Evolutionary conservation across 2,329 filamentous ascomycete species (phyloP).

Genomic region (Blastomyces gilchristii): DNA sequence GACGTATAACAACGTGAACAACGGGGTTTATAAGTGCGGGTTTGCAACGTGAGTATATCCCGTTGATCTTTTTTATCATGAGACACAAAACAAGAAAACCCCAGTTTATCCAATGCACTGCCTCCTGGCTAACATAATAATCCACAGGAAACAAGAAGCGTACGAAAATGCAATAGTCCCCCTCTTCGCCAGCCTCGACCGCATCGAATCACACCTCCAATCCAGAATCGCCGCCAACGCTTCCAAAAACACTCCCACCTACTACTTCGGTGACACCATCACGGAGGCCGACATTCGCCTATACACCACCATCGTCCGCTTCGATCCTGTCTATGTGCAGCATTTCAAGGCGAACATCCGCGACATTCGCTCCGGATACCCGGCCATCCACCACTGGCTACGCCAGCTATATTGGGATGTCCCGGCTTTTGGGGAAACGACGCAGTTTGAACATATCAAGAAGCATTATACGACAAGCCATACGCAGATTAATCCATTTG

Average conservation of each 20-base stretch:
- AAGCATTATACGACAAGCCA: conserved; percentile 60
- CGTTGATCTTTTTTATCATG: background rate
- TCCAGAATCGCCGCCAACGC: conserved; percentile 47
- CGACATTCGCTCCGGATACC: conserved; percentile 77
- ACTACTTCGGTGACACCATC: conserved; percentile 61
- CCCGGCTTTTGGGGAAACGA: conserved; percentile 68
- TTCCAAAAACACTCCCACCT: conserved; percentile 41
- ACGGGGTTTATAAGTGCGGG: conserved; percentile 51
- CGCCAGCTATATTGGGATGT: conserved; percentile 74
- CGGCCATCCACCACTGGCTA: conserved; percentile 70
- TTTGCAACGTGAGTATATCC: conserved; percentile 54
- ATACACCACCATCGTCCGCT: conserved; percentile 61
- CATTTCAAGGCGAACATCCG: conserved; percentile 73
- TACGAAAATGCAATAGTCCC: conserved; percentile 64
- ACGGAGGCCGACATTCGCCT: conserved; percentile 78
- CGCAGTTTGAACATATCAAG: conserved; percentile 94
- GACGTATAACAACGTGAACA: conserved; percentile 58
- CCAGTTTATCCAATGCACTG: background rate
- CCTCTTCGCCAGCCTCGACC: conserved; percentile 69
- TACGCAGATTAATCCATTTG: conserved; percentile 52
- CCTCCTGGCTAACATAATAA: background rate
- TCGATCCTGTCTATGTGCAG: conserved; percentile 72
- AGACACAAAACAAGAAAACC: background rate
- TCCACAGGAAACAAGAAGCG: conserved; percentile 54
- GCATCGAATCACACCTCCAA: conserved; percentile 68